phyloP scores from a whole-genome alignment of 2,329 filamentous ascomycete species.

The Knufia fluminis region DNA sequence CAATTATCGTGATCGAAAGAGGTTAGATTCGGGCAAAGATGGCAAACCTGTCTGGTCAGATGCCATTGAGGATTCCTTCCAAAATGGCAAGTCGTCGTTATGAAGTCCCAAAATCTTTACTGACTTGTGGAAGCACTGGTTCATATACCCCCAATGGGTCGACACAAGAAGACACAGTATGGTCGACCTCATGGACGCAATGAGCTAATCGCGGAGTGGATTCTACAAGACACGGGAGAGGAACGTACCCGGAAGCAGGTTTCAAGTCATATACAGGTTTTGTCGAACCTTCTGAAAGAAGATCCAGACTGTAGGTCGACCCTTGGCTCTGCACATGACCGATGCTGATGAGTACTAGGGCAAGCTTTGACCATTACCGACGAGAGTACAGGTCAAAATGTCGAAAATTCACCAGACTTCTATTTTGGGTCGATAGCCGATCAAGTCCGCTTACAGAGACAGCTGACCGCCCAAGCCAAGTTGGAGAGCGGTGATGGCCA shows the following conservation, averaged over 20 bases:
- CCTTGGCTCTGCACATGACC: not conserved
- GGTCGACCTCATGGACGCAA: constrained; percentile 51
- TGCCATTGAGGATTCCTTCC: constrained; percentile 39
- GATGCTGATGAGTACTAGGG: constrained; percentile 7
- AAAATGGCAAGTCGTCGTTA: constrained; percentile 32
- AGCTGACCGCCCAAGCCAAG: not conserved
- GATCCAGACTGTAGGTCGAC: constrained; percentile 42
- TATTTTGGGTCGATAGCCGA: constrained; percentile 7
- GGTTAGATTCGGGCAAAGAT: constrained; percentile 35
- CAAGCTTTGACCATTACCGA: constrained; percentile 6
- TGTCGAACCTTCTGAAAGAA: constrained; percentile 47
- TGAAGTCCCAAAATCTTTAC: constrained; percentile 6
- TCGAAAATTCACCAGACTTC: not conserved
- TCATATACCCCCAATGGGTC: constrained; percentile 49
- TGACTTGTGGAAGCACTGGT: constrained; percentile 37
- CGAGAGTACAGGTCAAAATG: not conserved
- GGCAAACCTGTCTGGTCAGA: constrained; percentile 39
- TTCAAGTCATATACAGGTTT: constrained; percentile 55
- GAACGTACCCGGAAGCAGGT: constrained; percentile 49
- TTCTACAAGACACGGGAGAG: constrained; percentile 46
- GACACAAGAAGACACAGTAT: constrained; percentile 43
- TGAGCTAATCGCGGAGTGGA: constrained; percentile 52
- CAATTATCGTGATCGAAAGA: constrained; percentile 35
- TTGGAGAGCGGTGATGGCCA: not conserved
- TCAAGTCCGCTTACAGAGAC: constrained; percentile 7